Evolutionary conservation across 2,329 filamentous ascomycete species (phyloP).

Genomic region (Didymella arachidicola): DNA sequence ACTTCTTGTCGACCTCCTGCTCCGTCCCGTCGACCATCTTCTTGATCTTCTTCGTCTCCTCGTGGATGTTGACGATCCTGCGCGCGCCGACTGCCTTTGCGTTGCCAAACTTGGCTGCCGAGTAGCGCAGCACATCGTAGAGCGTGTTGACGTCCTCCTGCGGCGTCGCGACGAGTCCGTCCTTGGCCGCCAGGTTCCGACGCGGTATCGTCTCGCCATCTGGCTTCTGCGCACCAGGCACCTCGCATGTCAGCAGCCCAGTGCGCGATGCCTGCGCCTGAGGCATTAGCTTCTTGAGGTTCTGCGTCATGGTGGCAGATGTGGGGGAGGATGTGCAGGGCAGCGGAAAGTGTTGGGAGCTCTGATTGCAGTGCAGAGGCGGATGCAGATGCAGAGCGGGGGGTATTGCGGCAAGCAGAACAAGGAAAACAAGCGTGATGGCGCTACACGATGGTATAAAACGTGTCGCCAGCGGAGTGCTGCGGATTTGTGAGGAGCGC

Average conservation of each 20-base stretch:
- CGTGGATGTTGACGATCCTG: conserved; percentile 77
- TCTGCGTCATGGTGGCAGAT: conserved; percentile 44
- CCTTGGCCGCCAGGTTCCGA: conserved; percentile 73
- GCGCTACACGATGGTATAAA: conserved; percentile 21
- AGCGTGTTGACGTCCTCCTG: conserved; percentile 76
- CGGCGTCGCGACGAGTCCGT: conserved; percentile 72
- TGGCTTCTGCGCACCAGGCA: conserved; percentile 70
- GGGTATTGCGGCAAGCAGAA: conserved; percentile 22
- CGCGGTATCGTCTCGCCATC: conserved; percentile 86
- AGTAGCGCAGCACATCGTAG: conserved; percentile 78
- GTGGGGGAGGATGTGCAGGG: conserved; percentile 8
- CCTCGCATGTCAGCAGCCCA: conserved; percentile 78
- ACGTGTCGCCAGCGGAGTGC: conserved; percentile 29
- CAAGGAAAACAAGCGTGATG: conserved; percentile 9
- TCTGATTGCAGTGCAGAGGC: conserved; percentile 20
- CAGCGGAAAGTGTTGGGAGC: conserved; percentile 14
- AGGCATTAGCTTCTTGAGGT: conserved; percentile 59
- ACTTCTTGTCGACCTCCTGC: conserved; percentile 85
- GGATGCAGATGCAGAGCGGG: conserved; percentile 26
- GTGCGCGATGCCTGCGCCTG: conserved; percentile 64
- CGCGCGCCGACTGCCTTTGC: conserved; percentile 69
- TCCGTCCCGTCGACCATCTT: conserved; percentile 85
- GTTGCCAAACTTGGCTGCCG: conserved; percentile 65
- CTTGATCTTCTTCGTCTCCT: conserved; percentile 87
- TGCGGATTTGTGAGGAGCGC: conserved; percentile 15